These are phyloP conservation scores for Plectranthus barbatus DNA, from an alignment of 257 asterid species.

Conservation along the genomic window DNA sequence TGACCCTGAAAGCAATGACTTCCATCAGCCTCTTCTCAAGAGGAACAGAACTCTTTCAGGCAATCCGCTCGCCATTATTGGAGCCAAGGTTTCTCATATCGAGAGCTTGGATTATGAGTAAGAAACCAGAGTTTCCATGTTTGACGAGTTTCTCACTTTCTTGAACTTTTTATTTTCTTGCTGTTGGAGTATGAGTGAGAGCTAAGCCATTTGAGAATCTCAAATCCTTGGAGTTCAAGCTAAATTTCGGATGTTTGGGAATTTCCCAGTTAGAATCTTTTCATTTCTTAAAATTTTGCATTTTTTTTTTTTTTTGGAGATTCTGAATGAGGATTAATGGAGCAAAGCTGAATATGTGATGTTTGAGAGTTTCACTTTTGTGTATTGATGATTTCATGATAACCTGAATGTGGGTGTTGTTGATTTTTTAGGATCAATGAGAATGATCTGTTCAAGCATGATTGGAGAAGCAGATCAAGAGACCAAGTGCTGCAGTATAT, in stretches of 20 bases:
- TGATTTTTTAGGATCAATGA: constrained; percentile 64
- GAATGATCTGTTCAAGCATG: constrained; percentile 93
- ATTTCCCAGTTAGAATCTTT: neutral
- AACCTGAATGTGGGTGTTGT: neutral
- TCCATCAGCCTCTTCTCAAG: constrained; percentile 62
- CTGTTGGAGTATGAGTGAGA: neutral
- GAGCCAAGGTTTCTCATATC: constrained; percentile 72
- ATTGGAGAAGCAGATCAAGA: constrained; percentile 88
- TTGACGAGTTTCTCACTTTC: neutral
- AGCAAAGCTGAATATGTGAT: neutral
- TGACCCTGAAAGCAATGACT: constrained; percentile 62
- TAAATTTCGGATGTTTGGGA: neutral
- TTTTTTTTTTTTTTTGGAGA: neutral
- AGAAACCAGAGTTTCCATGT: constrained; percentile 10
- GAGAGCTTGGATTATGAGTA: constrained; percentile 96
- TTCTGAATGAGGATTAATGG: neutral
- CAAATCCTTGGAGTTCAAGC: neutral
- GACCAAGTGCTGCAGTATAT: constrained; percentile 66
- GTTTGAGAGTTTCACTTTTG: neutral
- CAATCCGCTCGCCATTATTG: constrained; percentile 67
- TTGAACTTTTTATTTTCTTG: neutral
- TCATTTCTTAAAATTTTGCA: neutral
- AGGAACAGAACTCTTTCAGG: constrained; percentile 52
- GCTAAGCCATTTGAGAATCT: neutral
- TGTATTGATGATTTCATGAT: neutral